Base-by-base conservation (phyloP, 768 basidiomycete genomes). In the Boletellus ananas region DNA sequence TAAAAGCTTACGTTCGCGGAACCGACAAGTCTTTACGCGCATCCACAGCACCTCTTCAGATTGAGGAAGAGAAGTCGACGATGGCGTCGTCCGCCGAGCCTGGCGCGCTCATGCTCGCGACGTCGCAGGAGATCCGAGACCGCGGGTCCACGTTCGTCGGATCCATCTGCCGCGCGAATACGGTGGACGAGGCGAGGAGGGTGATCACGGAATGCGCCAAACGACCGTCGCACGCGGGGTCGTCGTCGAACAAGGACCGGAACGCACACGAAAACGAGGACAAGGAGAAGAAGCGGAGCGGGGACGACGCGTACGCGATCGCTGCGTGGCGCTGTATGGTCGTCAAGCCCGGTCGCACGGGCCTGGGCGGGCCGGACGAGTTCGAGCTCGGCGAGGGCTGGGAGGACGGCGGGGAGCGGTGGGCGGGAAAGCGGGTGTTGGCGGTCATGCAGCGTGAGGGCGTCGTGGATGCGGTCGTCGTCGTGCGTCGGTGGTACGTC, bases 301-400 rank as follows among this genome's bases (percentile, higher is more conserved):
- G 20, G 16, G 27, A 31, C 13, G 79, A 77, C 11, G 84, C 85
- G 0, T 85, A 90, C 55, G 83, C 87, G 61, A 87, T 93, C 38
- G 72, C 76, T 34, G 91, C 88, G 6, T 93, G 85, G 84, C 73
- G 91, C 31, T 84, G 81, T 58, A 87, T 94, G 84, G 75, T 75
- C 0, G 67, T 87, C 47, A 88, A 83, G 65, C 59, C 72, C 11
- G 87, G 84, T 3, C 73, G 71, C 42, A 81, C 76, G 3, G 90
- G 90, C 1, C 67, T 92, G 3, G 74, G 67, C 1, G 85, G 87
- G 3, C 81, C 83, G 3, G 86, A 87, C 23, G 90, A 93, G 59
- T 93, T 91, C 58, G 80, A 83, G 64, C 66, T 90, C 23, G 25
- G 65, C 51, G 72, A 74, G 4, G 86, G 82, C 2, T 77, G 72